Conservation (phyloP, 495 filamentous ascomycete species). For the Bryoglossum gracile region DNA sequence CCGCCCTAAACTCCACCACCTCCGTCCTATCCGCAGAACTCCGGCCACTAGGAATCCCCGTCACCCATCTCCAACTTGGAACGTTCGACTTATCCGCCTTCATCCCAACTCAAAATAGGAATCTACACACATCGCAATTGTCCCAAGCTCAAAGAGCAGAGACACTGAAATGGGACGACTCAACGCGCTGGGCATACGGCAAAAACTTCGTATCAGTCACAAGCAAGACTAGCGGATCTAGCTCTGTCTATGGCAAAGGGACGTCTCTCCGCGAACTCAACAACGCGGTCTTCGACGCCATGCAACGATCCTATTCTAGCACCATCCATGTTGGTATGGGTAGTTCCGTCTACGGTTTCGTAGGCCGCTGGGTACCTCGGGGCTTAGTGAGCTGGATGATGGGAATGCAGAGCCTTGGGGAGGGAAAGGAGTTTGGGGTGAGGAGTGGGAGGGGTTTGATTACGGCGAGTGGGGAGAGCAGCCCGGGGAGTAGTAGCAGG, state of each 20-base stretch:
- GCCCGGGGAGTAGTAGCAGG: conserved; percentile 22
- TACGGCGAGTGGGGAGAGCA: conserved; percentile 23
- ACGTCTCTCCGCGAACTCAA: conserved; percentile 69
- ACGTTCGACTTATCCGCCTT: conserved; percentile 63
- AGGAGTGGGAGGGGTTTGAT: conserved; percentile 25
- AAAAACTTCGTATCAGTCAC: conserved; percentile 49
- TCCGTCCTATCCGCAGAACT: conserved; percentile 70
- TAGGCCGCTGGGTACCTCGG: conserved; percentile 76
- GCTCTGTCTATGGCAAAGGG: conserved; percentile 44
- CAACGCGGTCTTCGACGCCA: conserved; percentile 80
- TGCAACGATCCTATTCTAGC: conserved; percentile 40
- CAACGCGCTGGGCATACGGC: conserved; percentile 44
- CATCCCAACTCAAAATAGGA: conserved; percentile 22
- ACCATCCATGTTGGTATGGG: conserved; percentile 75
- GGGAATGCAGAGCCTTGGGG: conserved; percentile 52
- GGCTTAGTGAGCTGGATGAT: conserved; percentile 85
- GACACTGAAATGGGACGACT: conserved; percentile 56
- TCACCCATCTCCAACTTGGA: conserved; percentile 80
- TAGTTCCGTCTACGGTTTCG: conserved; percentile 71
- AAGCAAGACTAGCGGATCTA: conserved; percentile 34
- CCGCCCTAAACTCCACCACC: conserved; percentile 74
- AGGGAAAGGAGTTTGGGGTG: conserved; percentile 30
- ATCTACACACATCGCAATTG: conserved; percentile 2
- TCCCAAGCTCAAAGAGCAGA: conserved; percentile 38
- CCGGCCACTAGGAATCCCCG: conserved; percentile 58